Base-by-base conservation (phyloP, 768 basidiomycete species). In the Peribolospora kevripleyi region DNA sequence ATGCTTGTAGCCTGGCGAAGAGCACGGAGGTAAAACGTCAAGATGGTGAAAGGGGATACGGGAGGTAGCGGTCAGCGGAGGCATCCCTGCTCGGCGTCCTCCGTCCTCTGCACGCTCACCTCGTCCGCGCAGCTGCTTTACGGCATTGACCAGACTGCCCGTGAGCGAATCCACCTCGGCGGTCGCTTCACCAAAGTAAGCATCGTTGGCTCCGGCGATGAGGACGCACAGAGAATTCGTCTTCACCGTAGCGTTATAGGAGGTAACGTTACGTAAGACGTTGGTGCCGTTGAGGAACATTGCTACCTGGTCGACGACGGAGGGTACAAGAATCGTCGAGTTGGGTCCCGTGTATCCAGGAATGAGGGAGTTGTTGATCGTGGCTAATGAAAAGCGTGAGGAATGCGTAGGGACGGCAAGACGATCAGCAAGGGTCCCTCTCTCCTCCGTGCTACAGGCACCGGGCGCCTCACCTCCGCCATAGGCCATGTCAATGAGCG, bases 151-250 rank as follows among this genome's bases (percentile, higher is more conserved):
- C 1, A 25, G 25, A 25, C 25, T 25, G 25, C 25, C 25, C 25
- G 25, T 25, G 25, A 25, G 25, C 25, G 25, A 25, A 25, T 25
- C 25, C 25, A 25, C 25, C 25, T 25, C 25, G 25, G 25, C 25
- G 25, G 25, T 25, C 25, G 25, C 25, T 25, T 25, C 25, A 40
- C 46, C 50, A 42, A 48, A 48, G 45, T 54, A 48, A 4, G 40
- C 11, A 38, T 57, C 56, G 47, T 54, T 54, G 13, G 53, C 43
- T 37, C 56, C 56, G 3, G 50, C 56, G 47, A 54, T 50, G 9
- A 57, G 38, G 46, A 57, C 14, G 42, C 47, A 51, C 4, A 57
- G 50, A 7, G 50, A 9, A 3, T 36, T 14, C 11, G 38, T 25
- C 25, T 25, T 25, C 25, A 25, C 25, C 25, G 25, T 25, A 25